Conservation (phyloP, 2,329 filamentous ascomycete genomes). For the Lasiodiplodia gonubiensis region DNA sequence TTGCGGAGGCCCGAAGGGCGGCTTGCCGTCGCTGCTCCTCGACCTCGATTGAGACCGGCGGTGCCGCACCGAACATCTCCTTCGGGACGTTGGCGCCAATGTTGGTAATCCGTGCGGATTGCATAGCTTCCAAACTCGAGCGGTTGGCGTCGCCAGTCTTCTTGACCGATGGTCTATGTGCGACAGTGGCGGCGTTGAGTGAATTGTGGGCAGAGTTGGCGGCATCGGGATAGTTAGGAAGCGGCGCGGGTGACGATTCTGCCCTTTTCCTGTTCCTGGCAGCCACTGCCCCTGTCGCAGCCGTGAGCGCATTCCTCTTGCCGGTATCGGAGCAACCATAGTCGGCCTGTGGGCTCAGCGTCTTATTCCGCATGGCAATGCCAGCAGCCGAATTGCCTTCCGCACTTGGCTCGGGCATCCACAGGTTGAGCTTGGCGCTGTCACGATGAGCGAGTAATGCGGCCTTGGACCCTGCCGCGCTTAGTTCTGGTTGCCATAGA, state of each 20-base stretch:
- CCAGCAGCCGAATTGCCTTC: constrained; percentile 72
- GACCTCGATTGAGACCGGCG: constrained; percentile 72
- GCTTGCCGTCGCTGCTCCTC: constrained; percentile 77
- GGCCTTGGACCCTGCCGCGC: constrained; percentile 73
- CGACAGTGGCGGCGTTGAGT: constrained; percentile 73
- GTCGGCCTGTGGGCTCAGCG: constrained; percentile 52
- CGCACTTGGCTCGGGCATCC: constrained; percentile 56
- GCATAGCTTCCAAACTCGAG: constrained; percentile 57
- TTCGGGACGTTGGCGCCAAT: constrained; percentile 71
- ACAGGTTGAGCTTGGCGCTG: constrained; percentile 58
- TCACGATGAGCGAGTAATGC: constrained; percentile 69
- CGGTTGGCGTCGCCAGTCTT: constrained; percentile 43
- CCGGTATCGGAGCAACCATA: constrained; percentile 57
- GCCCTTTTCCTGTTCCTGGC: constrained; percentile 63
- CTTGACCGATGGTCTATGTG: constrained; percentile 59
- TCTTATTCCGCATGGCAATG: constrained; percentile 66
- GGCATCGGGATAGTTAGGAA: constrained; percentile 59
- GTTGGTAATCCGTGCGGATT: constrained; percentile 68
- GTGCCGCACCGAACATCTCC: constrained; percentile 78
- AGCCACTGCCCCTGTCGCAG: constrained; percentile 78
- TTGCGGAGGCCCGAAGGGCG: constrained; percentile 77
- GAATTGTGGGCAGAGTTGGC: constrained; percentile 70
- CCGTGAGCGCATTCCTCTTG: constrained; percentile 70
- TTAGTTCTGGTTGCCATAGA: constrained; percentile 67
- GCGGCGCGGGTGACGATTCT: constrained; percentile 61